Conservation (phyloP, 179 eudicot species). For the Drosera spatulata region DNA sequence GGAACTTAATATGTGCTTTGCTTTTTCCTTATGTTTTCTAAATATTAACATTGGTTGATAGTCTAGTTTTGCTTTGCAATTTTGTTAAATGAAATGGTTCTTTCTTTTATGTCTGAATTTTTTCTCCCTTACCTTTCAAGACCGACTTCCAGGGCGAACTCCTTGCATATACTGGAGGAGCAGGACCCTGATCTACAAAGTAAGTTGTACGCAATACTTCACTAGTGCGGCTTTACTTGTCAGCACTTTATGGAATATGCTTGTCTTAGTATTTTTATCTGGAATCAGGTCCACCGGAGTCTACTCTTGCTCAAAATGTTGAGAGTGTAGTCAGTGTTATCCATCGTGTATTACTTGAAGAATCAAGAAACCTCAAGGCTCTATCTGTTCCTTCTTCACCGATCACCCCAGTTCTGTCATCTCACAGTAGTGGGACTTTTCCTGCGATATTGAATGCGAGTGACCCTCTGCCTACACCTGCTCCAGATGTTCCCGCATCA, state of each 20-base stretch:
- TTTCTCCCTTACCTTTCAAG: neutral
- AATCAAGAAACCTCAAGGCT: constrained; percentile 64
- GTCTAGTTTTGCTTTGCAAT: neutral
- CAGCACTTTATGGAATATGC: too few relatives aligned
- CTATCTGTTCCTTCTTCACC: constrained; percentile 26
- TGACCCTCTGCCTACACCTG: constrained; percentile 16
- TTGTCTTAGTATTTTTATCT: neutral
- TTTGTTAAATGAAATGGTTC: neutral
- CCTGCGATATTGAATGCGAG: constrained; percentile 40
- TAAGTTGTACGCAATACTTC: constrained; percentile 11
- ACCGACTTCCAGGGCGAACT: neutral
- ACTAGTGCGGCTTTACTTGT: too few relatives aligned
- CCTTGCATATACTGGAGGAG: constrained; percentile 6
- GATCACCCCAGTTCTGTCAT: constrained; percentile 26
- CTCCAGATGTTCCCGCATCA: constrained; percentile 12
- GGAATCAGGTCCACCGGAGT: constrained; percentile 30
- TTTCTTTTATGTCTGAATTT: neutral
- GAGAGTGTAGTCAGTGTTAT: constrained; percentile 13
- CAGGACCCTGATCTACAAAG: constrained; percentile 17
- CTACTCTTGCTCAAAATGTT: constrained; percentile 15
- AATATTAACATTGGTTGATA: too few relatives aligned
- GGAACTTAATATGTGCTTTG: too few relatives aligned
- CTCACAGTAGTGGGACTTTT: constrained; percentile 74
- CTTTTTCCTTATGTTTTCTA: too few relatives aligned
- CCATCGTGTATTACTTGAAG: constrained; percentile 59